Percentiles rank a stretch among this genome's conserved stretches.
These are phyloP conservation scores for Candida railenensis DNA, from an alignment of 805 yeast species.

Conservation along the genomic window DNA sequence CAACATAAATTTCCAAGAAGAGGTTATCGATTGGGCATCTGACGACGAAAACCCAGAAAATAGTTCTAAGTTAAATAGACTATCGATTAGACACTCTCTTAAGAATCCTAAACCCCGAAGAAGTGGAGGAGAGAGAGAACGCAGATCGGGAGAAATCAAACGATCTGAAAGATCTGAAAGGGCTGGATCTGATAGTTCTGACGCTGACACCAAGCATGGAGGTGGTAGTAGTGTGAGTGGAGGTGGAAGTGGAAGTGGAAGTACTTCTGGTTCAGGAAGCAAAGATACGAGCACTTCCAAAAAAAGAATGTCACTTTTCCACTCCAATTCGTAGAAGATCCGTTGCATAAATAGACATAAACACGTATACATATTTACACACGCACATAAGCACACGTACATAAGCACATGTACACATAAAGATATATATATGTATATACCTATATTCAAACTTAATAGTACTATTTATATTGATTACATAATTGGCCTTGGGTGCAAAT, in stretches of 20 bases:
- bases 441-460: no score
- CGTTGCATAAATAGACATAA: background rate
- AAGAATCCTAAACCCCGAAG: conserved; percentile 25
- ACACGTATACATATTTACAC: background rate
- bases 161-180: conserved; percentile 22
- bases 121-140: conserved; percentile 1
- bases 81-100: conserved; percentile 39
- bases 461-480: background rate
- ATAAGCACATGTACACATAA: background rate
- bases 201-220: background rate
- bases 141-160: conserved; percentile 29
- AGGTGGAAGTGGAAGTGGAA: background rate
- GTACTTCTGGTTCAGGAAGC: conserved; percentile 2
- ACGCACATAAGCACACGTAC: background rate
- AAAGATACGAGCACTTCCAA: background rate
- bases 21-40: conserved; percentile 45
- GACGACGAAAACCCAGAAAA: conserved; percentile 43
- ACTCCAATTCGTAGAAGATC: conserved; percentile 1
- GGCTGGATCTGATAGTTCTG: background rate
- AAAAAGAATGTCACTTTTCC: conserved; percentile 5
- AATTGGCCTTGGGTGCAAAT: background rate
- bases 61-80: conserved; percentile 36
- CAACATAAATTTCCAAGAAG: conserved; percentile 36
- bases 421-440: background rate
- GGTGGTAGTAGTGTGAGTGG: background rate